phyloP scores from a whole-genome alignment of 192 early-diverging fungal genomes.

The Coemansia sp. region DNA sequence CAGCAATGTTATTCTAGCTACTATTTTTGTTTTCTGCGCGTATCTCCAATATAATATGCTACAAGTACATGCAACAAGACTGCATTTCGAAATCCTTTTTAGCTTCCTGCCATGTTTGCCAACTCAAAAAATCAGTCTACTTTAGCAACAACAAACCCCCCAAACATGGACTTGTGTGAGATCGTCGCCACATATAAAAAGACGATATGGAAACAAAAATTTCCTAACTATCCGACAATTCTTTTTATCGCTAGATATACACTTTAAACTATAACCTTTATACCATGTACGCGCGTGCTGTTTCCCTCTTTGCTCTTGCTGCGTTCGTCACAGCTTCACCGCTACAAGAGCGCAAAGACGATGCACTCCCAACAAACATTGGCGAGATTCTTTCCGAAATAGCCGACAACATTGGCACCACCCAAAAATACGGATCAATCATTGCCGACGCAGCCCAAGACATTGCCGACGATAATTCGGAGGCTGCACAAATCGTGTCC shows the following conservation, averaged over 20 bases:
- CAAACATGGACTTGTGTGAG: too few relatives aligned
- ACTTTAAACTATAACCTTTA: too few relatives aligned
- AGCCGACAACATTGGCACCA: neutral
- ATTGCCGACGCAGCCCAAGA: neutral
- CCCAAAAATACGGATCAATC: neutral
- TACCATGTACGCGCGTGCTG: neutral
- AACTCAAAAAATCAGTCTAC: too few relatives aligned
- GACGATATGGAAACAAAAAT: too few relatives aligned
- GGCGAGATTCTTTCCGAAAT: neutral
- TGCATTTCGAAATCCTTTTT: too few relatives aligned
- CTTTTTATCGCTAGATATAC: too few relatives aligned
- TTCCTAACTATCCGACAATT: too few relatives aligned
- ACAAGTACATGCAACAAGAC: too few relatives aligned
- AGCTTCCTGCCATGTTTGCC: too few relatives aligned
- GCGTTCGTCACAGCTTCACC: neutral
- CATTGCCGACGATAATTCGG: neutral
- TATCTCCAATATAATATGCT: too few relatives aligned
- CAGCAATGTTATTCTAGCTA: neutral
- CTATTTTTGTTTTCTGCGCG: neutral
- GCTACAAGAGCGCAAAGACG: neutral
- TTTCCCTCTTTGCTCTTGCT: constrained; percentile 3
- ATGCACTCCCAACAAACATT: neutral
- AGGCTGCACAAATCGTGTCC: neutral
- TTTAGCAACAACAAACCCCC: too few relatives aligned
- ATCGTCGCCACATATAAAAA: too few relatives aligned